These are phyloP conservation scores for Ogataea dorogensis DNA, from an alignment of 805 yeast genomes.

Conservation along the genomic window DNA sequence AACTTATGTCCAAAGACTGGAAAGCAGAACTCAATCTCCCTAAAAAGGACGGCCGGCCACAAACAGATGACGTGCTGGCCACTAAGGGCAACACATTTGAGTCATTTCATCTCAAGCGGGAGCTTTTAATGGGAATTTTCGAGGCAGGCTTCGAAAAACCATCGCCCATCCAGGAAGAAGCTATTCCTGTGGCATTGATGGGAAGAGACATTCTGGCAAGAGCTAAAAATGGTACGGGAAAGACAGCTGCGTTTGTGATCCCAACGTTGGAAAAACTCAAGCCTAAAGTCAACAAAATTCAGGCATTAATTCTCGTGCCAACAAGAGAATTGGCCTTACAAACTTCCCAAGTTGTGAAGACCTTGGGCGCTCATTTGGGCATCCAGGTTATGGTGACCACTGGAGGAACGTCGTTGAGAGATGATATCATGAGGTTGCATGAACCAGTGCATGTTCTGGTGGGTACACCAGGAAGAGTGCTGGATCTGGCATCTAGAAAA, in stretches of 20 bases:
- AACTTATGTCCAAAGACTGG: constrained; percentile 54
- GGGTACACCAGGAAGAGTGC: constrained; percentile 97
- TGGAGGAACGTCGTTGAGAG: constrained; percentile 93
- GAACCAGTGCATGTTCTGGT: constrained; percentile 94
- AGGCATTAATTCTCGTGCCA: constrained; percentile 91
- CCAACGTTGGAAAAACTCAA: constrained; percentile 89
- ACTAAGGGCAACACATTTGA: constrained; percentile 91
- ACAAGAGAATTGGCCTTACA: constrained; percentile 97
- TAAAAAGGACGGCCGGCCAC: constrained; percentile 86
- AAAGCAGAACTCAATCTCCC: constrained; percentile 74
- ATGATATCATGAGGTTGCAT: constrained; percentile 88
- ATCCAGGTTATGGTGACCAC: constrained; percentile 96
- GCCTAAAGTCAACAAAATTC: constrained; percentile 80
- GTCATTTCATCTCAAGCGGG: constrained; percentile 88
- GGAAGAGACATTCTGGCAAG: constrained; percentile 96
- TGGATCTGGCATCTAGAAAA: constrained; percentile 86
- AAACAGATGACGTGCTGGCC: constrained; percentile 91
- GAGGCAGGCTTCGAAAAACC: constrained; percentile 99
- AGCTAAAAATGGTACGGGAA: constrained; percentile 98
- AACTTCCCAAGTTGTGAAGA: constrained; percentile 95
- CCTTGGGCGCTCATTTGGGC: constrained; percentile 91
- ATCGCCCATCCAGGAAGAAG: constrained; percentile 95
- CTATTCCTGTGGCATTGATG: constrained; percentile 91
- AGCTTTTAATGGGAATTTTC: constrained; percentile 94
- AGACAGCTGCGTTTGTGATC: constrained; percentile 95